Evolutionary conservation across 768 basidiomycete genomes (phyloP).

Genomic region (Leccinum fibrillosum): DNA sequence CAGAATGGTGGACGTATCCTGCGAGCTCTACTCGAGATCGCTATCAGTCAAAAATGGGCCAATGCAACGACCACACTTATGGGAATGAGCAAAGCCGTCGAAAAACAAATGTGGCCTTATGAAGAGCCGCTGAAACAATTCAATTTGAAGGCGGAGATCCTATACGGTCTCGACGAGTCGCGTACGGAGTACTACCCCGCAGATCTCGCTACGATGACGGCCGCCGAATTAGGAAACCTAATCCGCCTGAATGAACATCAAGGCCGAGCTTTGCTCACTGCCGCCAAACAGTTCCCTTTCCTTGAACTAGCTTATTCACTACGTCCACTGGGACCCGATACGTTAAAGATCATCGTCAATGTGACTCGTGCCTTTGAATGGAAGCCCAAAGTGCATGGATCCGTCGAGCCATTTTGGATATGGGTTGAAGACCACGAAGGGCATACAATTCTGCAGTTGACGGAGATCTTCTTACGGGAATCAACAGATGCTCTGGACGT

Average conservation of each 20-base stretch:
- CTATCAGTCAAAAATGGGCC: conserved; percentile 91
- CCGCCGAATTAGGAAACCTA: conserved; percentile 70
- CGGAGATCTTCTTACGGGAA: conserved; percentile 68
- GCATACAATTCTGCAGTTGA: conserved; percentile 77
- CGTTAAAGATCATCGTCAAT: conserved; percentile 70
- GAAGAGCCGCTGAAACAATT: conserved; percentile 88
- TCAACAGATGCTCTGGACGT: conserved; percentile 56
- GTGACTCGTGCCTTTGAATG: conserved; percentile 74
- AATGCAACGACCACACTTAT: conserved; percentile 74
- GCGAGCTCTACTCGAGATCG: conserved; percentile 93
- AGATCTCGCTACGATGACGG: conserved; percentile 66
- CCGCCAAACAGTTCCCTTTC: conserved; percentile 83
- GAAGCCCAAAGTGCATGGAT: conserved; percentile 72
- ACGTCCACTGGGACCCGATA: conserved; percentile 79
- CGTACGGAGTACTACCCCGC: conserved; percentile 76
- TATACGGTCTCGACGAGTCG: conserved; percentile 76
- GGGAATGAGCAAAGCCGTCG: conserved; percentile 90
- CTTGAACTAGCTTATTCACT: conserved; percentile 62
- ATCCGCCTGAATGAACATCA: conserved; percentile 85
- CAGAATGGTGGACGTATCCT: conserved; percentile 95
- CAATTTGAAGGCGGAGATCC: conserved; percentile 67
- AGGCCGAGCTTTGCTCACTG: conserved; percentile 72
- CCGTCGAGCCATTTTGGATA: conserved; percentile 85
- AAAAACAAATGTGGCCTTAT: conserved; percentile 92
- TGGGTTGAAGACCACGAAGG: conserved; percentile 91